Evolutionary conservation across 192 early-diverging fungal species (phyloP).

Genomic region (Spizellomyces punctatus): DNA sequence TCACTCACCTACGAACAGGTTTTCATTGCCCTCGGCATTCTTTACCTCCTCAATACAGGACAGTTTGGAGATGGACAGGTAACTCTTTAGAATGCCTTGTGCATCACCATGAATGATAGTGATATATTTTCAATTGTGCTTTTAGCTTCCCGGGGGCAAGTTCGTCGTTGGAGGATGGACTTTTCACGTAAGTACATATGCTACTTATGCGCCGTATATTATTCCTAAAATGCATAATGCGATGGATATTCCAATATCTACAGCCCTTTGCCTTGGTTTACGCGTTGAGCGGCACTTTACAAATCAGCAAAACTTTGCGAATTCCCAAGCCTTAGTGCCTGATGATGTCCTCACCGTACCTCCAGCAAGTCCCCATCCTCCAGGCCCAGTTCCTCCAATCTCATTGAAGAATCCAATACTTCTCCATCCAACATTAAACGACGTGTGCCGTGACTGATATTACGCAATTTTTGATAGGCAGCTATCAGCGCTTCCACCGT

Average conservation of each 20-base stretch:
- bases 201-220: background rate
- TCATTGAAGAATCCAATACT: background rate
- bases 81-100: slow-evolving; percentile 41
- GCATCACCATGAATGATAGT: slow-evolving; percentile 28
- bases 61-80: slow-evolving; percentile 34
- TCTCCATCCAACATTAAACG: slow-evolving; percentile 20
- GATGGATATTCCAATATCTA: background rate
- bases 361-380: slow-evolving; percentile 27
- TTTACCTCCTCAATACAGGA: slow-evolving; percentile 58
- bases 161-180: slow-evolving; percentile 60
- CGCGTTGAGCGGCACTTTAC: slow-evolving; percentile 75
- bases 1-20: no score
- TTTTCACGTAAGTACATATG: slow-evolving; percentile 54
- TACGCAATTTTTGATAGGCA: background rate
- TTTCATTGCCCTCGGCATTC: slow-evolving; percentile 60
- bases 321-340: slow-evolving; percentile 71
- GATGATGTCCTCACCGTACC: background rate
- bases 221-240: background rate
- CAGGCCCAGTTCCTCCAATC: slow-evolving; percentile 7
- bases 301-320: slow-evolving; percentile 76
- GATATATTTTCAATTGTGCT: slow-evolving; percentile 40
- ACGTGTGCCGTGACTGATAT: background rate
- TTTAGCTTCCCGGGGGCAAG: slow-evolving; percentile 57
- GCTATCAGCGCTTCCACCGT: background rate
- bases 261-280: slow-evolving; percentile 74